Evolutionary conservation across 192 early-diverging fungal genomes (phyloP), one percentile per base, ranked within the genome.

Genomic region (Backusella circina): DNA sequence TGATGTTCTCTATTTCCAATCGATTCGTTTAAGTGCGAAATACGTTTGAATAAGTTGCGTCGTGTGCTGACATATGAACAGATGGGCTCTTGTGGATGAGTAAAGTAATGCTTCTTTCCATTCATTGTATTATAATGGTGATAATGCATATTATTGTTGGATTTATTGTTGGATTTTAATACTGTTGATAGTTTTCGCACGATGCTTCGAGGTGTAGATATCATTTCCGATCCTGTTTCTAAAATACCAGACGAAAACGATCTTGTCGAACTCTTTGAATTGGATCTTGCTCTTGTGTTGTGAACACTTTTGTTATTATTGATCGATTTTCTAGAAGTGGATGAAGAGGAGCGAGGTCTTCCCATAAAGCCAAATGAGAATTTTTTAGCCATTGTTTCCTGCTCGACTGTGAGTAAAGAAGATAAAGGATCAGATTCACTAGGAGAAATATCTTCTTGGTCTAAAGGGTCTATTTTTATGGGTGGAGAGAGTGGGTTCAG

Each of bases 11-110:
- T 80, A 23, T 83, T 83, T 33, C 85, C 84, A 67, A 88, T 89
- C 36, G 90, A 86, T 61, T 86, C 82, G 75, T 91, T 88, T 37
- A 90, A 67, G 78, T 91, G 88, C 0, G 86, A 86, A 13, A 92
- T 84, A 16, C 91, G 88, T 54, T 88, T 84, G 44, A 92, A 92
- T 37, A 92, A 65, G 12, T 84, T 85, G 6, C 88, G 73, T 15
- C 88, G 85, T 31, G 80, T 86, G 4, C 79, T 75, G 26, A 89
- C 83, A 15, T 81, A 82, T 1, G 85, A 78, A 85, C 84, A 28
- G 78, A 86, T 10, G 35, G 75, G 70, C 35, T 70, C 68, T 13
- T 61, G 54, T 10, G 54, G 54, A 23, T 61, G 54, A 4, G 54
- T 61, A 61, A 61, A 61, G 30, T 33, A 51, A 67, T 76, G 12